phyloP scores from a whole-genome alignment of 768 basidiomycete species.

The Naganishia randhawae region DNA sequence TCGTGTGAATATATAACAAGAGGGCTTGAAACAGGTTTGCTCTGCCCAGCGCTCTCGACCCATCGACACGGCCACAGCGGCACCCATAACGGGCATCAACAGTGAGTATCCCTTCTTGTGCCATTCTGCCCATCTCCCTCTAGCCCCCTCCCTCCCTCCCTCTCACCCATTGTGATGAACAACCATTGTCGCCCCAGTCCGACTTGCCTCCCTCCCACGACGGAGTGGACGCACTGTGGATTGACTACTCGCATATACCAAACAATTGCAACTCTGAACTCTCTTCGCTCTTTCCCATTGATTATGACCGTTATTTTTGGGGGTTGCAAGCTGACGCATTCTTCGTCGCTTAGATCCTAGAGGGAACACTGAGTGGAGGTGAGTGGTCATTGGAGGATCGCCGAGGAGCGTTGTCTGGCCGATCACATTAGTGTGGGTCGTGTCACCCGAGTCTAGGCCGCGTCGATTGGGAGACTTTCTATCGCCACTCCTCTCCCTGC shows the following conservation, averaged over 20 bases:
- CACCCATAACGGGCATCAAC: background rate
- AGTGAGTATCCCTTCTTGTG: background rate
- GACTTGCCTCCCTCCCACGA: conserved; percentile 24
- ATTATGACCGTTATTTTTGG: background rate
- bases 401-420: background rate
- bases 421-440: background rate
- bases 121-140: background rate
- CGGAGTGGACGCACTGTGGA: conserved; percentile 28
- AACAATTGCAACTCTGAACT: conserved; percentile 28
- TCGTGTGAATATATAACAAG: too few relatives aligned
- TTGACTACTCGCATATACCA: conserved; percentile 25
- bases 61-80: conserved; percentile 2
- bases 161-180: conserved; percentile 7
- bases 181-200: conserved; percentile 31
- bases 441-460: background rate
- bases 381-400: background rate
- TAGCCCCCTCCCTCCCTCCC: conserved; percentile 4
- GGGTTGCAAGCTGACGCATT: background rate
- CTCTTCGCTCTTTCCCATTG: background rate
- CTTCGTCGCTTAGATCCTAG: background rate
- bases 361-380: background rate
- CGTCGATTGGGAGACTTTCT: too few relatives aligned
- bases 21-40: too few relatives aligned
- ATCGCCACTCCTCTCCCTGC: background rate
- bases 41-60: too few relatives aligned